phyloP scores from a whole-genome alignment of 2,329 filamentous ascomycete species.

The Dryadomyces quercus-mongolicae region DNA sequence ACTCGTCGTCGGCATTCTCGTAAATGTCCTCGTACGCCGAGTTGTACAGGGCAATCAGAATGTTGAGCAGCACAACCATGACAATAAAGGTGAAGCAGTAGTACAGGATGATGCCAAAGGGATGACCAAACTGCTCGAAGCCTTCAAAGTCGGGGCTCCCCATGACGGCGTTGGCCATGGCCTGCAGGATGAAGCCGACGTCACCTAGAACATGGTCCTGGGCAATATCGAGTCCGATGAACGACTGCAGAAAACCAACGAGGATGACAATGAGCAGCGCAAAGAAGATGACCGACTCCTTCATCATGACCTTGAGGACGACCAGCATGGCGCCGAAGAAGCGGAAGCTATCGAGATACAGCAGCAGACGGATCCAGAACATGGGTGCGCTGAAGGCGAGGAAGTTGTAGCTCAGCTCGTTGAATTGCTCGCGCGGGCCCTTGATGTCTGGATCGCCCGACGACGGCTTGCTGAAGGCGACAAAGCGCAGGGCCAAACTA shows the following conservation, averaged over 20 bases:
- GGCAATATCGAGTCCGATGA: slow-evolving; percentile 78
- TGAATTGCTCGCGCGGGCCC: slow-evolving; percentile 49
- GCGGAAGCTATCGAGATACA: slow-evolving; percentile 85
- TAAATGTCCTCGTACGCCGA: slow-evolving; percentile 93
- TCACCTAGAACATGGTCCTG: slow-evolving; percentile 61
- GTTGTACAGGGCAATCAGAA: slow-evolving; percentile 95
- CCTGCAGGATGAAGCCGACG: slow-evolving; percentile 60
- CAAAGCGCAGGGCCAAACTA: slow-evolving; percentile 67
- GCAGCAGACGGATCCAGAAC: slow-evolving; percentile 88
- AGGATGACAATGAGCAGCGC: slow-evolving; percentile 76
- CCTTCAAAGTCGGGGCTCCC: slow-evolving; percentile 79
- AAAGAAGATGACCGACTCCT: slow-evolving; percentile 92
- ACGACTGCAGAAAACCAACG: slow-evolving; percentile 82
- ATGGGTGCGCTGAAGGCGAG: slow-evolving; percentile 86
- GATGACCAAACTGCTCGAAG: slow-evolving; percentile 83
- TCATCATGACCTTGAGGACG: slow-evolving; percentile 91
- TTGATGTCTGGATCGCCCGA: slow-evolving; percentile 19
- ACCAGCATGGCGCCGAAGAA: slow-evolving; percentile 99
- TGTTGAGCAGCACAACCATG: slow-evolving; percentile 76
- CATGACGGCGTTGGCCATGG: slow-evolving; percentile 85
- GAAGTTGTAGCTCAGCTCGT: slow-evolving; percentile 83
- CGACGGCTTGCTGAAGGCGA: slow-evolving; percentile 53
- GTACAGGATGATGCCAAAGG: slow-evolving; percentile 90
- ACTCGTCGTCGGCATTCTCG: slow-evolving; percentile 88
- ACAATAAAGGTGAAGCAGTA: slow-evolving; percentile 97